These are phyloP conservation scores for Ammopiptanthus mongolicus DNA, from an alignment of 306 rosid species.

Conservation along the genomic window DNA sequence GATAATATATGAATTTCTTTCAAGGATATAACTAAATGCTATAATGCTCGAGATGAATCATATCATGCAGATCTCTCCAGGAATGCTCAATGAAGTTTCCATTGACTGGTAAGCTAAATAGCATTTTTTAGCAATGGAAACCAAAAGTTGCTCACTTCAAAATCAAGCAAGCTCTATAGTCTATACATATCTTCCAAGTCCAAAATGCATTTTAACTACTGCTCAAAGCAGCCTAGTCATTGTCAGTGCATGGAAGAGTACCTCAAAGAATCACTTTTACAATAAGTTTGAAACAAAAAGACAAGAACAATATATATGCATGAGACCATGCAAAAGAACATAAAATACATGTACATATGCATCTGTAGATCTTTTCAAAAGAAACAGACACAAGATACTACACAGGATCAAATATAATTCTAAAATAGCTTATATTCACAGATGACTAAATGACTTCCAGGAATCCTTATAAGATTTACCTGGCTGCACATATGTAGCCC, in stretches of 20 bases:
- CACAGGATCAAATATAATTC: neutral
- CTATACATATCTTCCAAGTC: neutral
- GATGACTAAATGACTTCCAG: conserved; percentile 18
- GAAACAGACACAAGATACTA: neutral
- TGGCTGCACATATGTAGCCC: conserved; percentile 98
- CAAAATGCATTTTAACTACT: conserved; percentile 4
- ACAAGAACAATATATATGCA: neutral
- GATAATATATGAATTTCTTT: neutral
- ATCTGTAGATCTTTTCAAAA: neutral
- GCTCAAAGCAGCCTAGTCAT: neutral
- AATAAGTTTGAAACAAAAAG: neutral
- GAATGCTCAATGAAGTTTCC: neutral
- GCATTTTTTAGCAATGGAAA: neutral
- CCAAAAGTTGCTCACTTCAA: conserved; percentile 1
- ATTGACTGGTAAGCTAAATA: neutral
- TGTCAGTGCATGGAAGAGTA: neutral
- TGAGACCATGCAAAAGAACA: neutral
- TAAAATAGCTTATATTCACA: neutral
- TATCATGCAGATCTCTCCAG: neutral
- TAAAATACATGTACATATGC: neutral
- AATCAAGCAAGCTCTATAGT: neutral
- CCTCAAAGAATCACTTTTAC: neutral
- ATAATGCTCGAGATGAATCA: neutral
- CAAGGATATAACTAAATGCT: neutral
- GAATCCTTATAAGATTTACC: conserved; percentile 41